A percentile compares a stretch with the other conserved stretches of the same genome.
These are phyloP conservation scores for Saccharomyces eubayanus DNA, from an alignment of 805 yeast species.

Conservation along the genomic window DNA sequence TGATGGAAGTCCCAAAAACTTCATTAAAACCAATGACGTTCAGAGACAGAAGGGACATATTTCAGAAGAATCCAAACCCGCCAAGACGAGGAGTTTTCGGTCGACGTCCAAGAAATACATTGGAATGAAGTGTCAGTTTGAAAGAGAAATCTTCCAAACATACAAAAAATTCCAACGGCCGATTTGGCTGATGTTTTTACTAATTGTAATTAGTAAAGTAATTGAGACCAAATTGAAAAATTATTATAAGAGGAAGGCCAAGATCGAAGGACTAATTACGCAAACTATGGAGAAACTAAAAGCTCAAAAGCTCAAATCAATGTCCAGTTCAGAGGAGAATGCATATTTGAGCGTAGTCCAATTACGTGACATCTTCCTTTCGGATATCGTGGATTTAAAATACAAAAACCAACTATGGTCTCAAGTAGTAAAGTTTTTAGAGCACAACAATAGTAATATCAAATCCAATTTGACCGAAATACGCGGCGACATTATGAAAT, in stretches of 20 bases:
- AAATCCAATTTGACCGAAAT: constrained; percentile 56
- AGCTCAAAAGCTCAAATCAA: constrained; percentile 35
- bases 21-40: constrained; percentile 34
- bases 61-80: constrained; percentile 22
- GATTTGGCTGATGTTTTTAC: constrained; percentile 7
- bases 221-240: constrained; percentile 32
- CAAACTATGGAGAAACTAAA: constrained; percentile 45
- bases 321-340: constrained; percentile 20
- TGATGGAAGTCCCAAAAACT: constrained; percentile 31
- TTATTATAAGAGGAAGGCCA: constrained; percentile 33
- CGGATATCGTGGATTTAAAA: constrained; percentile 23
- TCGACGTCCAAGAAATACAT: constrained; percentile 62
- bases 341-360: constrained; percentile 61
- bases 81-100: constrained; percentile 52
- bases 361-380: constrained; percentile 55
- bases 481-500: constrained; percentile 80
- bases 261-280: constrained; percentile 39
- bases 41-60: constrained; percentile 33
- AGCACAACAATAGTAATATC: constrained; percentile 52
- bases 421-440: constrained; percentile 46
- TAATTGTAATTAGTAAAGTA: constrained; percentile 17
- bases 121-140: constrained; percentile 47
- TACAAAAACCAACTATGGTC: constrained; percentile 49
- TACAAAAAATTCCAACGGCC: constrained; percentile 22
- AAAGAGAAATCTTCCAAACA: constrained; percentile 40